Percentiles rank a stretch among this genome's conserved stretches.
These are phyloP conservation scores for Fusarium chuoi DNA, from an alignment of 2,329 filamentous ascomycete species.

Conservation along the genomic window DNA sequence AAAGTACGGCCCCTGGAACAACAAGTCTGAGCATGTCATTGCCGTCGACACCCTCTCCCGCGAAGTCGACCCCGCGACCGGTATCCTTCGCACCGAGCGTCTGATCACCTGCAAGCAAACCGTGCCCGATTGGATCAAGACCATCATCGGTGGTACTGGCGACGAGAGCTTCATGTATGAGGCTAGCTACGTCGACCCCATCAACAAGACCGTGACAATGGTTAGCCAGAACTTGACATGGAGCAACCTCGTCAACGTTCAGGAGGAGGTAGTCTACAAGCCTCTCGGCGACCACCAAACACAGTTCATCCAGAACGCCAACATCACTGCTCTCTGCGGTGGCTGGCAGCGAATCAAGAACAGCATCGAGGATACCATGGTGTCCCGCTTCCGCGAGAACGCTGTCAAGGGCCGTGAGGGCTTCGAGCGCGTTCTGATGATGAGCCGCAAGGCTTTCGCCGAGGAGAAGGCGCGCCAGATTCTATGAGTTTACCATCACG, in stretches of 20 bases:
- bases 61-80: slow-evolving; percentile 63
- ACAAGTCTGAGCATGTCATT: slow-evolving; percentile 96
- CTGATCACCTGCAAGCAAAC: slow-evolving; percentile 71
- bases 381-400: slow-evolving; percentile 91
- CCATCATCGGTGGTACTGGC: slow-evolving; percentile 76
- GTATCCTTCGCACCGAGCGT: slow-evolving; percentile 70
- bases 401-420: slow-evolving; percentile 90
- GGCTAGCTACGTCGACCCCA: slow-evolving; percentile 91
- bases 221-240: slow-evolving; percentile 94
- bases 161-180: slow-evolving; percentile 93
- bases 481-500: slow-evolving; percentile 25
- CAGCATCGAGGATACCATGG: slow-evolving; percentile 91
- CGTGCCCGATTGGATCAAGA: slow-evolving; percentile 82
- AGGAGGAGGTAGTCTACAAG: slow-evolving; percentile 90
- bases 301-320: slow-evolving; percentile 86
- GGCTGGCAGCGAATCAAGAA: slow-evolving; percentile 98
- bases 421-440: slow-evolving; percentile 93
- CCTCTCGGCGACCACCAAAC: slow-evolving; percentile 72
- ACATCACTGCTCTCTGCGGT: slow-evolving; percentile 93
- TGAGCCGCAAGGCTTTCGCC: slow-evolving; percentile 90
- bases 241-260: slow-evolving; percentile 88
- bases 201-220: slow-evolving; percentile 90
- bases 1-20: slow-evolving; percentile 99
- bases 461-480: slow-evolving; percentile 78
- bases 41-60: slow-evolving; percentile 93